A percentile compares a stretch with the other conserved stretches of the same genome.
phyloP scores from a whole-genome alignment of 805 yeast genomes.

The Wickerhamomyces rabaulensis region DNA sequence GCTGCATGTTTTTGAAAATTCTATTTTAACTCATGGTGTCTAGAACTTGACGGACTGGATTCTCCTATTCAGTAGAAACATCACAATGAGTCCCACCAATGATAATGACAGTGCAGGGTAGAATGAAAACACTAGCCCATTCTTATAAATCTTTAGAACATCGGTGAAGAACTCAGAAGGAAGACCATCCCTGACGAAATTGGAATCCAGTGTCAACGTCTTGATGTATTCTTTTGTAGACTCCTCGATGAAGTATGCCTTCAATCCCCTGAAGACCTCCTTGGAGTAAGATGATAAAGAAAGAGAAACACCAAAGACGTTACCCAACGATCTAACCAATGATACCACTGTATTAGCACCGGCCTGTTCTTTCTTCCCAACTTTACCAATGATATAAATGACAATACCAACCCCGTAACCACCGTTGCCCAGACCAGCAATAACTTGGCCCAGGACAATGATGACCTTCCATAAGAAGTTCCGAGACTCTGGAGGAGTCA shows the following conservation, averaged over 20 bases:
- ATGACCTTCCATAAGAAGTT: conserved; percentile 16
- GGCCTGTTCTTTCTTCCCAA: conserved; percentile 37
- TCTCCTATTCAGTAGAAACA: conserved; percentile 8
- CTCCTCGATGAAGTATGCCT: conserved; percentile 19
- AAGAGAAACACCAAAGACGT: conserved; percentile 38
- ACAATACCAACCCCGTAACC: conserved; percentile 34
- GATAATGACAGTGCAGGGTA: conserved; percentile 13
- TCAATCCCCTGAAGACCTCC: conserved; percentile 24
- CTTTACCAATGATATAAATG: conserved; percentile 36
- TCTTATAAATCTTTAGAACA: conserved; percentile 13
- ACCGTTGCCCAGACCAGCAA: conserved; percentile 36
- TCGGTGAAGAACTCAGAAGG: conserved; percentile 7
- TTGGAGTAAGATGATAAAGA: conserved; percentile 29
- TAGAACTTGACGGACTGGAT: not conserved
- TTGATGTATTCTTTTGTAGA: conserved; percentile 1
- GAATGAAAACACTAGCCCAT: conserved; percentile 12
- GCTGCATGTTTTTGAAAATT: too few species aligned
- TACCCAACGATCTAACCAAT: conserved; percentile 38
- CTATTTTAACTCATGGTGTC: too few species aligned
- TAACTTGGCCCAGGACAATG: conserved; percentile 24
- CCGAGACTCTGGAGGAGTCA: conserved; percentile 11
- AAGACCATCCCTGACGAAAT: conserved; percentile 10
- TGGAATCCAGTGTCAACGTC: conserved; percentile 14
- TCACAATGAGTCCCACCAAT: conserved; percentile 8
- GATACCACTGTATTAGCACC: conserved; percentile 41